These are phyloP conservation scores for Balansia obtecta DNA, from an alignment of 2,329 filamentous ascomycete species.

Conservation along the genomic window DNA sequence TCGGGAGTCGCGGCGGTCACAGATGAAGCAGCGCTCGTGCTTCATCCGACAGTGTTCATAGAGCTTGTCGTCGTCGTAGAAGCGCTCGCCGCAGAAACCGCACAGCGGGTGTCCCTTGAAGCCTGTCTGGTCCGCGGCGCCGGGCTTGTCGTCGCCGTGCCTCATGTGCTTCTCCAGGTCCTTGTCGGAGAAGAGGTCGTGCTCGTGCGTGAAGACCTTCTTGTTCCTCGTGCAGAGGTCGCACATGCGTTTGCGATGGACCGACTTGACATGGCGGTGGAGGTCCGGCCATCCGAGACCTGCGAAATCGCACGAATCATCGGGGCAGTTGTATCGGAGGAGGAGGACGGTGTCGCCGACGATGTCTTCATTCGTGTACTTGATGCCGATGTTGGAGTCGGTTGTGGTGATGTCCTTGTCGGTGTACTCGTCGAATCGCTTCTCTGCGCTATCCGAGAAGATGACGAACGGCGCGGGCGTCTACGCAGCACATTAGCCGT, in stretches of 20 bases:
- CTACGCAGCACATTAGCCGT: slow-evolving; percentile 16
- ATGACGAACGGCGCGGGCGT: slow-evolving; percentile 71
- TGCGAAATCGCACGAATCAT: slow-evolving; percentile 65
- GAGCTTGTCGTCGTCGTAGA: slow-evolving; percentile 92
- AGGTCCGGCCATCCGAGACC: slow-evolving; percentile 52
- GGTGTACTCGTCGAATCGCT: slow-evolving; percentile 75
- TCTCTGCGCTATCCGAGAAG: slow-evolving; percentile 76
- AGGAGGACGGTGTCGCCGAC: slow-evolving; percentile 82
- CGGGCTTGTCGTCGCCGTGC: slow-evolving; percentile 80
- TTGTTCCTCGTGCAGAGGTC: slow-evolving; percentile 88
- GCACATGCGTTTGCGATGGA: slow-evolving; percentile 81
- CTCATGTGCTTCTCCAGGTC: slow-evolving; percentile 82
- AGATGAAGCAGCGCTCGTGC: slow-evolving; percentile 91
- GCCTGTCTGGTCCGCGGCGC: slow-evolving; percentile 81
- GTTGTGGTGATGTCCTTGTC: slow-evolving; percentile 60
- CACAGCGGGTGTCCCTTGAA: slow-evolving; percentile 95
- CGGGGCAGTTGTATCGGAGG: slow-evolving; percentile 89
- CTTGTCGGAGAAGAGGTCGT: slow-evolving; percentile 74
- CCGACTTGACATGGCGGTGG: slow-evolving; percentile 65
- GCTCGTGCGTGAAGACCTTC: slow-evolving; percentile 96
- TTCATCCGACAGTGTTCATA: slow-evolving; percentile 88
- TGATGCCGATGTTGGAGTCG: slow-evolving; percentile 81
- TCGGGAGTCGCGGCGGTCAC: slow-evolving; percentile 57
- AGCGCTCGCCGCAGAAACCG: slow-evolving; percentile 80
- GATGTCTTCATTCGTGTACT: slow-evolving; percentile 79